Evolutionary conservation across 2,329 filamentous ascomycete genomes (phyloP), one percentile per base, ranked within the genome.

Genomic region (Talaromyces sp.): DNA sequence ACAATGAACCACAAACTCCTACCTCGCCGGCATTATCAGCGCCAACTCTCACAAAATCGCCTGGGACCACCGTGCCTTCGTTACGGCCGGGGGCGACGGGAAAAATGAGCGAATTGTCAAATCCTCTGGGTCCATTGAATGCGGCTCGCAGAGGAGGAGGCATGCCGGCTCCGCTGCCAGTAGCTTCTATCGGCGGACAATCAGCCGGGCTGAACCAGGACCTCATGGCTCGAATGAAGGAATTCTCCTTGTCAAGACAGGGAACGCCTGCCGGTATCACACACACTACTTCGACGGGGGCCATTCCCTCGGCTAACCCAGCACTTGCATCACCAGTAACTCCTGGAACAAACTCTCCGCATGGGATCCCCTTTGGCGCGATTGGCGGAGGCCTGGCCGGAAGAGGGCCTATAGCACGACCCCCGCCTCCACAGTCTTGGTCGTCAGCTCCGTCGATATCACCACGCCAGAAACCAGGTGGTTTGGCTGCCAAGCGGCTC

Each of bases 61-160:
- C 51, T 55, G 53, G 15, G 25, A 47, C 65, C n/a, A 68, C 70
- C 9, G 63, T 69, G 17, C 71, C 72, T 15, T 64, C 72, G 25
- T 63, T 73, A 13, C 69, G 69, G 7, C 65, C 63, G 52, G 57
- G 60, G 13, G 55, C 57, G 11, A 39, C 55, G 10, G 57, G 42
- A 19, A 56, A 28, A 36, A 59, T 62, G 57, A 62, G 56, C 11
- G 68, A 74, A 60, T 92, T 87, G n/a, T 96, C 92, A n/a, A 95
- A 89, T 30, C 88, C 91, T 47, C 80, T 93, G 4, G 92, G 92
- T 47, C 84, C 90, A 62, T 79, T 96, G 69, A 92, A 88, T 74
- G 85, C 86, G 55, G 86, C 86, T 44, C 80, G 87, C 65, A 80
- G 85, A 69, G 72, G 71, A 32, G 68, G 71, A 32, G 68, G n/a